Base-by-base conservation (phyloP, 441 rosid genomes). In the Macaranga tanarius region DNA sequence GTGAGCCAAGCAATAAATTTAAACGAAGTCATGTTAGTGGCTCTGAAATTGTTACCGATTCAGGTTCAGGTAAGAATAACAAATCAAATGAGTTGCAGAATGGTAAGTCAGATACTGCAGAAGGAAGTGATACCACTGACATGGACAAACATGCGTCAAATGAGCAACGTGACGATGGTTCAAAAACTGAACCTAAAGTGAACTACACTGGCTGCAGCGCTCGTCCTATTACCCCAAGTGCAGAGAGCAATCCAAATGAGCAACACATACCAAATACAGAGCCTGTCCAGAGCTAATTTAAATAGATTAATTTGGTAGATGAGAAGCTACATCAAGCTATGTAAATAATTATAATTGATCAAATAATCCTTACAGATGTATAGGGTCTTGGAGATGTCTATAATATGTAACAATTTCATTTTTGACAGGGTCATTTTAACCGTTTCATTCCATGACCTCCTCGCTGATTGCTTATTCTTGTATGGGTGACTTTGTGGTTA, bases 201-300 rank as follows among this genome's bases (percentile, higher is more conserved):
- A 70, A 67, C 20, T 65, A 67, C 59, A 45, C 73, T 67, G 73
- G 78, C 28, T 54, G 66, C 55, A 72, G 69, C 55, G 79, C 56
- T 45, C 75, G 67, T 2, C 51, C 57, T 7, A 72, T 25, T 47
- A 71, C 67, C 59, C 28, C 77, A 56, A 74, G 22, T 66, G 47
- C 69, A 7, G 84, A 81, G 45, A 69, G 70, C 57, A 77, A 67
- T 48, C 78, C 81, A 42, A 77, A 70, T 15, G 77, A 81, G 76
- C 85, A 84, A 54, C 89, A 76, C 73, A 78, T 77, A 72, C 80
- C 82, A 1, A 86, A 76, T 72, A 75, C 92, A 48, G 92, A 87
- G 79, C 83, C 89, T 76, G 86, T 85, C 31, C 87, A 79, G 73
- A 90, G 87, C 87, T 88, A 83, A 73, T 70, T 45, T 62, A 55